These are phyloP conservation scores for Fallopia convolvulus DNA, from an alignment of 148 eudicot species.

Conservation along the genomic window DNA sequence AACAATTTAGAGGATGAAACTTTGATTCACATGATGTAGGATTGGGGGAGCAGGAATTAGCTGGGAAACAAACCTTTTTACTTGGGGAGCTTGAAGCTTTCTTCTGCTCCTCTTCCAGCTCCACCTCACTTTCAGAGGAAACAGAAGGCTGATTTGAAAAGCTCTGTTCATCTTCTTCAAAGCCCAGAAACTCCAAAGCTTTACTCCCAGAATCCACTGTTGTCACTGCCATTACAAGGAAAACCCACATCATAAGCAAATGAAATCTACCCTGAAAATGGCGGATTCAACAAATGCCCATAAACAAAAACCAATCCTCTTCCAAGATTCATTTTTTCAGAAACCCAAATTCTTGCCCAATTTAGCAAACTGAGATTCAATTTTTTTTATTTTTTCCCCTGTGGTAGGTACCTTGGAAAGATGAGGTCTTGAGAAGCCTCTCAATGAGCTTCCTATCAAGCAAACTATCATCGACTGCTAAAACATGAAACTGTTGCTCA, in stretches of 20 bases:
- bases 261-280: not conserved
- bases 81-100: constrained; percentile 23
- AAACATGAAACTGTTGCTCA: constrained; percentile 82
- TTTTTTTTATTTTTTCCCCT: no score
- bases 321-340: not conserved
- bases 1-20: not conserved
- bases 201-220: constrained; percentile 96
- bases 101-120: constrained; percentile 23
- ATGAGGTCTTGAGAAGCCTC: constrained; percentile 80
- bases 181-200: constrained; percentile 81
- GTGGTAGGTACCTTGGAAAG: constrained; percentile 66
- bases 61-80: constrained; percentile 10
- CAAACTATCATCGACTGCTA: constrained; percentile 96
- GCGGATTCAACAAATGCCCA: not conserved
- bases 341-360: not conserved
- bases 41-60: not conserved
- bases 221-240: constrained; percentile 56
- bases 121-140: constrained; percentile 42
- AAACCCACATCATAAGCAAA: constrained; percentile 6
- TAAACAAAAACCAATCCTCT: not conserved
- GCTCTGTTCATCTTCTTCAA: constrained; percentile 36
- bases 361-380: not conserved
- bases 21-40: not conserved
- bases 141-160: constrained; percentile 32
- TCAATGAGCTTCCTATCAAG: constrained; percentile 87